phyloP scores from a whole-genome alignment of 345 rosid species.

The Pugionium cornutum region DNA sequence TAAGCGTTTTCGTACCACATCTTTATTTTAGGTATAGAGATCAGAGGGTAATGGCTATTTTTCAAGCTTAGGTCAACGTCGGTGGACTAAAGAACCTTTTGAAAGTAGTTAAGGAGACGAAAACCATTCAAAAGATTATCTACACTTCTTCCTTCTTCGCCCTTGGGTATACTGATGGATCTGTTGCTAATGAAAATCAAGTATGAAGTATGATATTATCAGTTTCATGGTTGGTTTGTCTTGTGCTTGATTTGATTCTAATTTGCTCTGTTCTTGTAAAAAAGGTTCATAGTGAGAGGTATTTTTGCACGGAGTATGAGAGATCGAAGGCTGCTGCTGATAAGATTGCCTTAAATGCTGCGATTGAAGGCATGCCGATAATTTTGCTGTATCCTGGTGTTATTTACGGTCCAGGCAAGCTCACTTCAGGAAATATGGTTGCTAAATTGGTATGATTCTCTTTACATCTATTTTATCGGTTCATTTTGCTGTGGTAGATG shows the following conservation, averaged over 20 bases:
- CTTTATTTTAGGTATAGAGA: neutral
- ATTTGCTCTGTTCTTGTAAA: slow-evolving; percentile 22
- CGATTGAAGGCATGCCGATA: slow-evolving; percentile 69
- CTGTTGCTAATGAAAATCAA: slow-evolving; percentile 70
- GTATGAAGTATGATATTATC: slow-evolving; percentile 33
- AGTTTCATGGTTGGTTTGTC: neutral
- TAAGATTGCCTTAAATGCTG: slow-evolving; percentile 70
- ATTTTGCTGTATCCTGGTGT: slow-evolving; percentile 79
- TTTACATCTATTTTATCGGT: neutral
- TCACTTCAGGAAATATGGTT: slow-evolving; percentile 68
- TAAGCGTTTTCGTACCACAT: slow-evolving; percentile 32
- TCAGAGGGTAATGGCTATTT: neutral
- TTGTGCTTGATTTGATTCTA: slow-evolving; percentile 6
- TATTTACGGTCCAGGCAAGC: slow-evolving; percentile 84
- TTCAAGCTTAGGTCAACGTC: slow-evolving; percentile 61
- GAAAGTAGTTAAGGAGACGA: slow-evolving; percentile 61
- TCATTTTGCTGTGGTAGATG: neutral
- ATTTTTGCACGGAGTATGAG: slow-evolving; percentile 87
- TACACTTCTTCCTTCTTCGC: slow-evolving; percentile 94
- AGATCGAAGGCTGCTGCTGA: slow-evolving; percentile 74
- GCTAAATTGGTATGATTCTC: slow-evolving; percentile 66
- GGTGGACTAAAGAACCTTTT: slow-evolving; percentile 77
- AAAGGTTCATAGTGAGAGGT: slow-evolving; percentile 62
- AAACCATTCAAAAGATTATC: slow-evolving; percentile 57
- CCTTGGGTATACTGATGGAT: slow-evolving; percentile 81